Conservation (phyloP, 2,329 filamentous ascomycete genomes). For the Rutstroemia sydowiana region DNA sequence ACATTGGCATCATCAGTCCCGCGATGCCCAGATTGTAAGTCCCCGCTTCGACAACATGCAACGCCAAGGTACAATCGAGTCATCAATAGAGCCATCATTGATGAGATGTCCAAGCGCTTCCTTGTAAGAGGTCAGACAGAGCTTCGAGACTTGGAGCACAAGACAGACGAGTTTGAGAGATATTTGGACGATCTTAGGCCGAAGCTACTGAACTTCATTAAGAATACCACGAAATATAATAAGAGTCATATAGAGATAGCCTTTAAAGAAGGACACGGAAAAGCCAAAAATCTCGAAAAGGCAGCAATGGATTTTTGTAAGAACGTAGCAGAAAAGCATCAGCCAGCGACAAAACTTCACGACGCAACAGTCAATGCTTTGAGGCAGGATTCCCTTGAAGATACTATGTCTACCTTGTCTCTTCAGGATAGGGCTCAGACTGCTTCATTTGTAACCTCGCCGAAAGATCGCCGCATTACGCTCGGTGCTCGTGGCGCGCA, state of each 20-base stretch:
- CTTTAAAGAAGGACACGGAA: constrained; percentile 16
- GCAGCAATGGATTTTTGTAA: constrained; percentile 20
- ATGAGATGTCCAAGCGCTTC: constrained; percentile 33
- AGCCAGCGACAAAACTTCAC: constrained; percentile 34
- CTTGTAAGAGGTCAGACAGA: constrained; percentile 26
- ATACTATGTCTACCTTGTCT: not conserved
- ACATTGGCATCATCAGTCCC: constrained; percentile 25
- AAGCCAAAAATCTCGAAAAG: constrained; percentile 16
- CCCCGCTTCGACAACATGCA: constrained; percentile 28
- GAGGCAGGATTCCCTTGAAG: constrained; percentile 1
- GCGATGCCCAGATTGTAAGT: constrained; percentile 30
- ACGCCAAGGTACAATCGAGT: constrained; percentile 33
- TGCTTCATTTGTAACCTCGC: constrained; percentile 10
- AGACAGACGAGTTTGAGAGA: constrained; percentile 17
- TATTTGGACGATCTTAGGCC: constrained; percentile 10
- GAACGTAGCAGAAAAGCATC: constrained; percentile 27
- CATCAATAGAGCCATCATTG: constrained; percentile 33
- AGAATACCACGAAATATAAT: no score
- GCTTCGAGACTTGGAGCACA: constrained; percentile 22
- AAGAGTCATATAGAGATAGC: no score
- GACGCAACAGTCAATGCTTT: constrained; percentile 30
- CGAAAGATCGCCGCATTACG: constrained; percentile 27
- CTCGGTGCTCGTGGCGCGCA: constrained; percentile 27
- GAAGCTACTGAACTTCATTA: not conserved
- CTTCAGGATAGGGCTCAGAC: no score